Evolutionary conservation across 192 early-diverging fungal species (phyloP).

Genomic region (Coemansia reversa): DNA sequence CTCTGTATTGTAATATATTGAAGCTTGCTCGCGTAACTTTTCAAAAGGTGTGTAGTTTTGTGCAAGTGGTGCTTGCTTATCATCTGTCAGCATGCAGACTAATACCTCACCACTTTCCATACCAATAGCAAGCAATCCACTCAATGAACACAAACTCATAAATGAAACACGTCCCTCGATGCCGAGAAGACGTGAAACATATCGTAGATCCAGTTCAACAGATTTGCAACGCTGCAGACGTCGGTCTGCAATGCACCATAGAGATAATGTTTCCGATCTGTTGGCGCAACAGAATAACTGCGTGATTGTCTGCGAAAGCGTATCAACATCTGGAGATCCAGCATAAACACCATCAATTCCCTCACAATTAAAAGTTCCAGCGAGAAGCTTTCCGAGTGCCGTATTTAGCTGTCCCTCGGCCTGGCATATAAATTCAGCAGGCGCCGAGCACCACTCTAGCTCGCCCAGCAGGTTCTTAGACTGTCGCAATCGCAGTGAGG

Average conservation of each 20-base stretch:
- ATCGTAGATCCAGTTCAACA: slow-evolving; percentile 11
- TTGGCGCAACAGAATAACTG: slow-evolving; percentile 23
- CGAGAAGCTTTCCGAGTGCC: slow-evolving; percentile 5
- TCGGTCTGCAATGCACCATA: slow-evolving; percentile 23
- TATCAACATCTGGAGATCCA: neutral
- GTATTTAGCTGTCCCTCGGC: slow-evolving; percentile 11
- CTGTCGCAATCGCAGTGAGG: slow-evolving; percentile 10
- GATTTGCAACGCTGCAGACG: slow-evolving; percentile 18
- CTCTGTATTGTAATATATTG: slow-evolving; percentile 1
- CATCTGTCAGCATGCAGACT: slow-evolving; percentile 27
- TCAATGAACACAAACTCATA: slow-evolving; percentile 18
- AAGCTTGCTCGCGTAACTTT: slow-evolving; percentile 18
- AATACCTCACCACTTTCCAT: slow-evolving; percentile 36
- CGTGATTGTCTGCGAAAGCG: slow-evolving; percentile 1
- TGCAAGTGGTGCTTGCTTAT: slow-evolving; percentile 12
- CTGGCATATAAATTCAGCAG: neutral
- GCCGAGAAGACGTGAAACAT: slow-evolving; percentile 26
- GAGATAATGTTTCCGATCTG: slow-evolving; percentile 10
- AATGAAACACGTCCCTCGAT: slow-evolving; percentile 13
- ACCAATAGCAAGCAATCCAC: slow-evolving; percentile 33
- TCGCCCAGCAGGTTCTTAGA: slow-evolving; percentile 20
- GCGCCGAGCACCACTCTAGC: slow-evolving; percentile 24
- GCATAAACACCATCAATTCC: neutral
- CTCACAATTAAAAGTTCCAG: neutral
- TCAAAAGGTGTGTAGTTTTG: slow-evolving; percentile 8